A percentile compares a stretch with the other conserved stretches of the same genome.
phyloP scores from a whole-genome alignment of 2,329 filamentous ascomycete genomes.

The Fusarium oligoseptatum region DNA sequence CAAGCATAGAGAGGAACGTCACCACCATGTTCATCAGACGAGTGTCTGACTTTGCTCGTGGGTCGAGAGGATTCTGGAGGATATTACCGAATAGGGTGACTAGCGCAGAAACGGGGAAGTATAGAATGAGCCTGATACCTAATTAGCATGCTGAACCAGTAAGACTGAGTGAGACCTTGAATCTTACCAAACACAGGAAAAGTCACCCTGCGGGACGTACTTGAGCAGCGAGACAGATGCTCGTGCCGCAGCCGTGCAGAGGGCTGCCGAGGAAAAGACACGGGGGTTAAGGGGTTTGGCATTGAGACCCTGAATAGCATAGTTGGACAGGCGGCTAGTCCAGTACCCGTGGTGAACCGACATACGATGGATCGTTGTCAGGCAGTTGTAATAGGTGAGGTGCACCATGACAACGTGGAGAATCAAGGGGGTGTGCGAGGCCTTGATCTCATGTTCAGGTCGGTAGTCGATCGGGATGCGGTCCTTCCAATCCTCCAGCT shows the following conservation, averaged over 20 bases:
- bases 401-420: conserved; percentile 94
- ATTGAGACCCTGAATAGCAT: conserved; percentile 94
- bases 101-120: conserved; percentile 95
- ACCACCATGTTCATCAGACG: conserved; percentile 94
- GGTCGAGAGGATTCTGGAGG: conserved; percentile 92
- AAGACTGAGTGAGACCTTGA: not conserved
- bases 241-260: conserved; percentile 92
- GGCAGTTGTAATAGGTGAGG: conserved; percentile 97
- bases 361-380: conserved; percentile 99
- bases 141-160: conserved; percentile 45
- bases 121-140: conserved; percentile 80
- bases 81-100: conserved; percentile 98
- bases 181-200: conserved; percentile 91
- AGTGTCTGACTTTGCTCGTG: conserved; percentile 87
- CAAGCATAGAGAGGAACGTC: conserved; percentile 88
- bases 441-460: conserved; percentile 97
- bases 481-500: conserved; percentile 96
- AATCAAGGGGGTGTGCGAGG: conserved; percentile 91
- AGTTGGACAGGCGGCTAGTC: conserved; percentile 95
- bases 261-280: conserved; percentile 91
- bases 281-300: conserved; percentile 90
- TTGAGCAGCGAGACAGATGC: conserved; percentile 95
- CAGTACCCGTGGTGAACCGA: conserved; percentile 98
- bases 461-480: conserved; percentile 94
- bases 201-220: conserved; percentile 96